Base-by-base conservation (phyloP, 2,329 filamentous ascomycete species). In the Talaromyces sp. region DNA sequence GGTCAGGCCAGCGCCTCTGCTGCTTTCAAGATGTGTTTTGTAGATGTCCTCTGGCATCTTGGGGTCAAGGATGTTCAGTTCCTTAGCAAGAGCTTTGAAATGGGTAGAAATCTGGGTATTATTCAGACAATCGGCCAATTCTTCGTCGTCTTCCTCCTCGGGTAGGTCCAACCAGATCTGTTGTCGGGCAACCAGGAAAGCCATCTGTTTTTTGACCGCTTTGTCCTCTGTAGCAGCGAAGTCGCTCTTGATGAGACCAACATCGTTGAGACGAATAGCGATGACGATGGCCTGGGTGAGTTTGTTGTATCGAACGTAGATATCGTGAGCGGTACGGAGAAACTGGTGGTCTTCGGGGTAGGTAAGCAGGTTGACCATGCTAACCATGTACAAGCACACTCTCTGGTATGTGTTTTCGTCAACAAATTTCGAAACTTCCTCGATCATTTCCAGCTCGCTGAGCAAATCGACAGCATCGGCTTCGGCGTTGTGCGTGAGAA, bases 11-110 rank as follows among this genome's bases (percentile, higher is more conserved):
- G 92, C 91, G 58, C 96, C 95, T 64, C 96, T 87, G 70, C 89
- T 96, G 79, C 91, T 98, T 78, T 99, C 95, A 5, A 99, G 85
- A 77, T 99, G 95, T 72, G 92, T 96, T 82, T 99, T 99, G 85
- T 99, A 99, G 70, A 99, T 99, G 71, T 99, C 96, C 73, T 99
- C 95, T 0, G 93, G 96, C 51, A 91, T 91, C 81, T 97, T 98
- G 39, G 95, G 95, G 65, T 99, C 95, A 49, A 98, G 82, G 58
- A 99, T 93, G 76, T 99, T 98, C 59, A 99, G 84, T 75, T 99
- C 95, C 78, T 97, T 97, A 62, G 88, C 96, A 33, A 99, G 82
- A 5, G 90, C 86, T 77, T 96, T 96, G 84, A 96, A 99, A 77
- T 98, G 89, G 65, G 96, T 91, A 1, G 93, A 88, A 61, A 99